These are phyloP conservation scores for Pythium guiyangense DNA, from an alignment of 352 stramenopile species.

Conservation along the genomic window DNA sequence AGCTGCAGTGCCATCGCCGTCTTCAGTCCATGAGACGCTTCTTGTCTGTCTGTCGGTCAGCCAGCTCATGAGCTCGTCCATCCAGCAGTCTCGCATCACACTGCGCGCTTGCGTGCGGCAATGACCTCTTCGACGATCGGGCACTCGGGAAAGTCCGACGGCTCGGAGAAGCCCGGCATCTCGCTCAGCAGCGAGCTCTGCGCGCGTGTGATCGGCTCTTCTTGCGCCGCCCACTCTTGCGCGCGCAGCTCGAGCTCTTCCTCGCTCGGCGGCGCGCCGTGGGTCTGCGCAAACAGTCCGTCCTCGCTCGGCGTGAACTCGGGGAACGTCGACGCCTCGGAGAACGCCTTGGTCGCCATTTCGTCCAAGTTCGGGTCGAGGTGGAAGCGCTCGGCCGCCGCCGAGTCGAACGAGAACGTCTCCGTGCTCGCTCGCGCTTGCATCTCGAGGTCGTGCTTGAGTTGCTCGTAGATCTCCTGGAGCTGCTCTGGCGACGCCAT, in stretches of 20 bases:
- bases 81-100: not conserved
- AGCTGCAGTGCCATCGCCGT: too few species aligned
- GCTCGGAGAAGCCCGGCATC: too few species aligned
- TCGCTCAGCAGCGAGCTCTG: too few species aligned
- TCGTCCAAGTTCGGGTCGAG: slow-evolving; percentile 39
- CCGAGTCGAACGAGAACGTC: slow-evolving; percentile 18
- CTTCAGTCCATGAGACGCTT: too few species aligned
- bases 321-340: slow-evolving; percentile 54
- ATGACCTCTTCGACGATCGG: slow-evolving; percentile 59
- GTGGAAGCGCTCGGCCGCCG: slow-evolving; percentile 15
- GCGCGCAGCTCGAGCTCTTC: too few species aligned
- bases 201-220: too few species aligned
- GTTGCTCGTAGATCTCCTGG: slow-evolving; percentile 14
- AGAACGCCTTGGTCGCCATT: slow-evolving; percentile 41
- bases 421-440: slow-evolving; percentile 3
- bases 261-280: too few species aligned
- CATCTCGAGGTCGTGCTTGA: slow-evolving; percentile 21
- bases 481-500: slow-evolving; percentile 13
- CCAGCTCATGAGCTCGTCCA: too few species aligned
- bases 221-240: too few species aligned
- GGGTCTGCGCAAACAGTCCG: too few species aligned
- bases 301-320: too few species aligned
- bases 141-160: slow-evolving; percentile 3
- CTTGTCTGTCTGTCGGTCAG: too few species aligned
- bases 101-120: slow-evolving; percentile 18